phyloP scores from a whole-genome alignment of 768 basidiomycete species.

The Russula dissimulans region DNA sequence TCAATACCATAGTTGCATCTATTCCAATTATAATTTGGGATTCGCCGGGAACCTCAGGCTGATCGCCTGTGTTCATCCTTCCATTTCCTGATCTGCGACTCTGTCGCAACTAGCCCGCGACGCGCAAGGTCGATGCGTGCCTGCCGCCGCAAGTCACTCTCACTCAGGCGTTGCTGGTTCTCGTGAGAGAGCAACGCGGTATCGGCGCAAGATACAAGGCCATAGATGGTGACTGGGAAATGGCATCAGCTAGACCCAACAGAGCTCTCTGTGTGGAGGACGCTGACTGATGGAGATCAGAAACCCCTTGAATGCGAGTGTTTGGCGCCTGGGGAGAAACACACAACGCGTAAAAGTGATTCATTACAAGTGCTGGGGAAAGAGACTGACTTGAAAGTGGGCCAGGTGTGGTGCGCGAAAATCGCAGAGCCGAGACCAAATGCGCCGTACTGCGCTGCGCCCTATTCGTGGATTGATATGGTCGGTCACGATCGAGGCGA shows the following conservation, averaged over 20 bases:
- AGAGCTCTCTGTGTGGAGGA: background rate
- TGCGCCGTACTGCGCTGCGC: conserved; percentile 42
- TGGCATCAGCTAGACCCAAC: background rate
- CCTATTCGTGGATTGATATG: conserved; percentile 29
- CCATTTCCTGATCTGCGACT: conserved; percentile 80
- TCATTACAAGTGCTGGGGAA: background rate
- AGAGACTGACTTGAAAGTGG: conserved; percentile 50
- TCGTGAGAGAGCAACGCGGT: conserved; percentile 66
- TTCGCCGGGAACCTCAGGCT: background rate
- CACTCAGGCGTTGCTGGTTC: conserved; percentile 50
- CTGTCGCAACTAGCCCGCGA: conserved; percentile 69
- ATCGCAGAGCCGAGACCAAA: conserved; percentile 53
- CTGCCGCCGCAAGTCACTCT: conserved; percentile 60
- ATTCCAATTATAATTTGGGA: background rate
- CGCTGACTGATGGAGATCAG: conserved; percentile 60
- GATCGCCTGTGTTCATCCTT: conserved; percentile 32
- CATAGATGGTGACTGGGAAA: conserved; percentile 49
- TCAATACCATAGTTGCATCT: conserved; percentile 13
- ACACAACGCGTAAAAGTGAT: background rate
- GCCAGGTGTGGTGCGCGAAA: conserved; percentile 64
- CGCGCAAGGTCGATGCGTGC: conserved; percentile 68
- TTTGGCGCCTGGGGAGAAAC: conserved; percentile 50
- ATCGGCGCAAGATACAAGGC: conserved; percentile 70
- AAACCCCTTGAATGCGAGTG: conserved; percentile 73
- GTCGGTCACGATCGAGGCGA: background rate